phyloP scores from a whole-genome alignment of 2,329 filamentous ascomycete species.

The Clonostachys rosea region DNA sequence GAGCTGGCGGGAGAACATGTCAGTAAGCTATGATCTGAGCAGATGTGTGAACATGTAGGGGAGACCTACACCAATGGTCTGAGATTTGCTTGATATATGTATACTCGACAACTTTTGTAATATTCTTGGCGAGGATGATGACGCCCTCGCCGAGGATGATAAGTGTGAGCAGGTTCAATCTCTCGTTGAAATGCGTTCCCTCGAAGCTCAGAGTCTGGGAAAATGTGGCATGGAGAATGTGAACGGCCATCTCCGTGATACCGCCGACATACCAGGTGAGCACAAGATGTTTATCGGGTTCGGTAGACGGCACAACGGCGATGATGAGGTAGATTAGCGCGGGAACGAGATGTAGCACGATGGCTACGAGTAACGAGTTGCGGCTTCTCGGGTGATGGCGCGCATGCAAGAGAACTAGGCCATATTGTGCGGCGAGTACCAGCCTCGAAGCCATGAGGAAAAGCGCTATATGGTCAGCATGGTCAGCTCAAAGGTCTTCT shows the following conservation, averaged over 20 bases:
- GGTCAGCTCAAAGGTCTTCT: too few species aligned
- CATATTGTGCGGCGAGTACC: constrained; percentile 48
- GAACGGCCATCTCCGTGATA: constrained; percentile 44
- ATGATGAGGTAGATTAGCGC: constrained; percentile 34
- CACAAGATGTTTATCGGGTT: constrained; percentile 25
- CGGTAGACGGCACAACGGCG: constrained; percentile 26
- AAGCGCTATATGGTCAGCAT: constrained; percentile 17
- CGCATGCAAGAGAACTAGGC: constrained; percentile 35
- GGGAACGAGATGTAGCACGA: constrained; percentile 23
- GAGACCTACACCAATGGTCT: constrained; percentile 28
- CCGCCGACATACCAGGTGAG: constrained; percentile 49
- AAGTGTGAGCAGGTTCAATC: constrained; percentile 59
- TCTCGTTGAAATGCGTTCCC: constrained; percentile 57
- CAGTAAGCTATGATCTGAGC: too few species aligned
- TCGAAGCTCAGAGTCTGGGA: constrained; percentile 56
- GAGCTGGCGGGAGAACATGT: constrained; percentile 13
- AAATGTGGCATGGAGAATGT: constrained; percentile 46
- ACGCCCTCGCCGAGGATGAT: constrained; percentile 65
- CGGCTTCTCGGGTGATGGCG: constrained; percentile 29
- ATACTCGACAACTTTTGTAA: constrained; percentile 41
- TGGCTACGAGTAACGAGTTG: constrained; percentile 26
- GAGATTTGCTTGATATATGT: constrained; percentile 11
- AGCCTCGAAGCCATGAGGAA: constrained; percentile 48
- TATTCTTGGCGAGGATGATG: constrained; percentile 49
- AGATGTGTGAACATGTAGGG: too few species aligned